These are phyloP conservation scores for Dipteronia dyeriana DNA, from an alignment of 345 rosid genomes.

Conservation along the genomic window DNA sequence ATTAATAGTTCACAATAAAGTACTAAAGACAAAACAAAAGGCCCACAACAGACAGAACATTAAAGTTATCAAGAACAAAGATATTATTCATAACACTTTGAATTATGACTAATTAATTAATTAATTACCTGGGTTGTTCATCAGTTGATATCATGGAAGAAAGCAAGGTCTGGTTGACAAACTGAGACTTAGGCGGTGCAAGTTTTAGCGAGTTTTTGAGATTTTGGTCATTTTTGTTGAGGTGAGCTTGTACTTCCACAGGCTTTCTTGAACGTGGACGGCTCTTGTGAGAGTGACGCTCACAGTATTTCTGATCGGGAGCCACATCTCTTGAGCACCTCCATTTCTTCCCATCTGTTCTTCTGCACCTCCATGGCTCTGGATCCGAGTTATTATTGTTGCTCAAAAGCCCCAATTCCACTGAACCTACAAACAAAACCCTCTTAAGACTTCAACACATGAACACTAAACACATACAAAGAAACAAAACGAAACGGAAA, in stretches of 20 bases:
- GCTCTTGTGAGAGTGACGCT: conserved; percentile 69
- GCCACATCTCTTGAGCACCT: conserved; percentile 75
- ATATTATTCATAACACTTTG: neutral
- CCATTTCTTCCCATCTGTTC: conserved; percentile 87
- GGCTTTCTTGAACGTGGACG: conserved; percentile 95
- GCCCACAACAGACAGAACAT: neutral
- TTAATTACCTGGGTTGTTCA: conserved; percentile 52
- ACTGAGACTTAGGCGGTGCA: conserved; percentile 27
- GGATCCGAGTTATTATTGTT: conserved; percentile 39
- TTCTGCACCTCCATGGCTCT: conserved; percentile 75
- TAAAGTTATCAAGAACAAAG: neutral
- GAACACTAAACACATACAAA: neutral
- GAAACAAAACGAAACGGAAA: neutral
- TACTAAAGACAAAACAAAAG: conserved; percentile 12
- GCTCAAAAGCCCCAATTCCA: conserved; percentile 37
- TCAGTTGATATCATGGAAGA: conserved; percentile 41
- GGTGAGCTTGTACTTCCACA: conserved; percentile 59
- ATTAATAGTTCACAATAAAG: conserved; percentile 6
- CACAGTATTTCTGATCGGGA: conserved; percentile 73
- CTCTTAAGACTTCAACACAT: conserved; percentile 2
- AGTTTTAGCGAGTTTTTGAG: conserved; percentile 16
- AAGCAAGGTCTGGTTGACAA: conserved; percentile 32
- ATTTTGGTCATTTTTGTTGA: conserved; percentile 22
- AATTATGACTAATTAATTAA: neutral
- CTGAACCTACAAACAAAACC: conserved; percentile 21